Conservation (phyloP, 176 grass and related monocot species). For the Secale cereale region DNA sequence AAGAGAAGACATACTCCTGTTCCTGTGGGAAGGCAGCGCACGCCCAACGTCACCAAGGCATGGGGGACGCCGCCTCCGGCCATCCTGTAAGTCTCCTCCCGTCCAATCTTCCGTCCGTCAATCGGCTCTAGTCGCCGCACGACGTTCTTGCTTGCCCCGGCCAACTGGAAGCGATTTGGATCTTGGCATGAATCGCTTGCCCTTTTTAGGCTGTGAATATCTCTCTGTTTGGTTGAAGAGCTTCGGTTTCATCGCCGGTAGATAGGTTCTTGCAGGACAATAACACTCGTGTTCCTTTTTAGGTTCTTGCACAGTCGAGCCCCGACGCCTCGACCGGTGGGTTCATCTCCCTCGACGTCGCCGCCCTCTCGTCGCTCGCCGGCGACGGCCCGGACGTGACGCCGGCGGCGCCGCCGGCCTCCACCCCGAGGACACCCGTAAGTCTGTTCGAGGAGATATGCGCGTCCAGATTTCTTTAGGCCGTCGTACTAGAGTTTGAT, state of each 20-base stretch:
- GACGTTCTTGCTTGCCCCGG: background rate
- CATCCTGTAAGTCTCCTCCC: slow-evolving; percentile 30
- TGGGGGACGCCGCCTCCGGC: slow-evolving; percentile 33
- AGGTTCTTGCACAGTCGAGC: slow-evolving; percentile 21
- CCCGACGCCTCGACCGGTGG: slow-evolving; percentile 6
- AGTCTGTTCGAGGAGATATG: background rate
- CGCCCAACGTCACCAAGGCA: slow-evolving; percentile 22
- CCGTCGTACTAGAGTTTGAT: slow-evolving; percentile 17
- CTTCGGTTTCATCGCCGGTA: background rate
- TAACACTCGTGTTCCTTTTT: background rate
- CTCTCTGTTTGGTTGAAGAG: background rate
- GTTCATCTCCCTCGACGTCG: slow-evolving; percentile 73
- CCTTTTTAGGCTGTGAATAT: background rate
- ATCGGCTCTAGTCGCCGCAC: background rate
- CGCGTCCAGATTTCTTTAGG: background rate
- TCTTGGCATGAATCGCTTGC: background rate
- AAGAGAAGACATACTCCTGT: background rate
- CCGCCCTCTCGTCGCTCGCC: slow-evolving; percentile 43
- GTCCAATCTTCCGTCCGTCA: background rate
- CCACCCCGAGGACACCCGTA: slow-evolving; percentile 38
- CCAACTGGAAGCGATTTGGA: background rate
- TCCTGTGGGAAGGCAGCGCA: background rate
- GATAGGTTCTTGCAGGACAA: background rate
- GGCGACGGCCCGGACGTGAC: slow-evolving; percentile 16
- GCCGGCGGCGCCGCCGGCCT: background rate